Evolutionary conservation across 208 protist species (phyloP), one percentile per base, ranked within the genome.

Genomic region (Trypanosoma boissoni): DNA sequence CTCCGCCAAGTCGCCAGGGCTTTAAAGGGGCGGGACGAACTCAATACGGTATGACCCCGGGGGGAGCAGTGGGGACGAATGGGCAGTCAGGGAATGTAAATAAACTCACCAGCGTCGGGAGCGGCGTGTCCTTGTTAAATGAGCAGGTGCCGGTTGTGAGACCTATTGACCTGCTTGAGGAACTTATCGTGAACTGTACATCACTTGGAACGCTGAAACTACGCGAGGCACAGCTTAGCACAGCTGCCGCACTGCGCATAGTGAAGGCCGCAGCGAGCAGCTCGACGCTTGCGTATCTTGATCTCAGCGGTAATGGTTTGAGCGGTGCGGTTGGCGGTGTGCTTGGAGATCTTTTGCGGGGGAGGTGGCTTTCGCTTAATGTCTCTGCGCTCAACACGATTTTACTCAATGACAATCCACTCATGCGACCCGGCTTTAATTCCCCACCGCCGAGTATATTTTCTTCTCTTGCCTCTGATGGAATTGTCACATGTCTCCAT

Each of bases 271-370:
- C 84, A 3, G 52, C 62, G 28, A 29, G 73, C 23, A 91, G 81
- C 52, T 70, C 31, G 27, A 76, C 57, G 7, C 61, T 93, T 5
- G 59, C 70, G 21, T 67, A 64, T 34, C 70, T 96, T 8, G 78
- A 93, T 76, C 31, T 96, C 10, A 78, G 74, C 41, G 58, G 83
- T 24, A 96, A 96, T 53, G 37, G 66, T 6, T 76, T 94, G 20
- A 70, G 68, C 12, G 46, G 72, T 2, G 23, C 36, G 6, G 83
- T 96, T 8, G 83, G 74, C 20, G 78, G 86, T 51, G 78, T 72
- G 18, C 57, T 87, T 8, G 86, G 84, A 1, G 36, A 67, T 10
- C 60, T 92, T 26, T 42, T 95, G 51, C 70, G 74, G 50, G 72
- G 64, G 27, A 74, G 83, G 42, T 63, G 59, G 8, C 34, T 63